A percentile compares a stretch with the other conserved stretches of the same genome.
These are phyloP conservation scores for Ogataea nitratoaversa DNA, from an alignment of 805 yeast species.

Conservation along the genomic window DNA sequence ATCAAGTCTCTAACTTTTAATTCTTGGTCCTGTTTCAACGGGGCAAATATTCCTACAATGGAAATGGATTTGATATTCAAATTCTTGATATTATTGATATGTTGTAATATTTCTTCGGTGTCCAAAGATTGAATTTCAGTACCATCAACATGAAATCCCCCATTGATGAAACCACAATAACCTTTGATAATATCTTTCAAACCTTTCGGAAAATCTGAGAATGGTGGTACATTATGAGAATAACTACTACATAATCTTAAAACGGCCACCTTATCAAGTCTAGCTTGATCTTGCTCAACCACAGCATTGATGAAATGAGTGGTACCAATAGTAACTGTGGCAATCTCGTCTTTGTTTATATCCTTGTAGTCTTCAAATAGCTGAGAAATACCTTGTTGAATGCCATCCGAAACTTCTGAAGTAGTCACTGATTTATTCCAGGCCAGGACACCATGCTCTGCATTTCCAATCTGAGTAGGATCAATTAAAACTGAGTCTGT, in stretches of 20 bases:
- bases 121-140: slow-evolving; percentile 31
- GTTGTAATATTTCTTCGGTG: slow-evolving; percentile 18
- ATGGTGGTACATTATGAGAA: slow-evolving; percentile 35
- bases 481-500: slow-evolving; percentile 45
- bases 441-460: slow-evolving; percentile 33
- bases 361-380: slow-evolving; percentile 26
- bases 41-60: slow-evolving; percentile 39
- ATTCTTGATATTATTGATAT: slow-evolving; percentile 26
- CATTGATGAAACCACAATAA: slow-evolving; percentile 33
- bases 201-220: slow-evolving; percentile 41
- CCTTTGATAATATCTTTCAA: slow-evolving; percentile 33
- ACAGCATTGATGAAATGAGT: slow-evolving; percentile 51
- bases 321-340: slow-evolving; percentile 46
- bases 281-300: slow-evolving; percentile 39
- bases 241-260: slow-evolving; percentile 43
- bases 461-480: slow-evolving; percentile 25
- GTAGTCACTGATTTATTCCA: slow-evolving; percentile 44
- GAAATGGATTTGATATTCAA: slow-evolving; percentile 36
- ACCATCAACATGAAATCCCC: slow-evolving; percentile 44
- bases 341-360: slow-evolving; percentile 26
- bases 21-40: slow-evolving; percentile 38
- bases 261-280: slow-evolving; percentile 42
- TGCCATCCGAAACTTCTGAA: slow-evolving; percentile 40
- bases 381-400: slow-evolving; percentile 32
- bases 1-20: slow-evolving; percentile 30